Base-by-base conservation (phyloP, 352 stramenopile species). In the Lagenidium sp. region DNA sequence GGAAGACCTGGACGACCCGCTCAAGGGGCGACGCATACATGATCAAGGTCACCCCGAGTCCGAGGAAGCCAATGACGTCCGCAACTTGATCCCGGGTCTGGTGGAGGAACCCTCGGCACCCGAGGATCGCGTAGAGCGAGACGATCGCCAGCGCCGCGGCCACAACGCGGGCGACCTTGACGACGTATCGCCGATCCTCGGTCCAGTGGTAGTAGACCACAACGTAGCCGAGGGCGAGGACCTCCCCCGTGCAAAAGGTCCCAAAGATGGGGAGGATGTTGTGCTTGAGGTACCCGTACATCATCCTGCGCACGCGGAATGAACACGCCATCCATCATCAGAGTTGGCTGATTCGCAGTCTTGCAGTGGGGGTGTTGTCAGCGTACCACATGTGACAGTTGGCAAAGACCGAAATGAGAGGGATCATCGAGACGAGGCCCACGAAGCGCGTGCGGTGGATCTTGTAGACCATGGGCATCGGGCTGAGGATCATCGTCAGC, bases 1-100 rank as follows among this genome's bases (percentile, higher is more conserved):
- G 57, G 47, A 81, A 20, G 19, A 83, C 70, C 25, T 64, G 53
- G 19, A 44, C 42, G 42, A 79, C 58, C 29, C 64, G 71, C 30
- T 75, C 62, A 35, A 84, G 67, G 3, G 68, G 71, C 24, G 68
- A 76, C 23, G 51, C 55, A 53, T 80, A 81, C 8, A 83, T 55
- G 41, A 79, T 47, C 22, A 68, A 24, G 3, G 50, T 62, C 15
- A 73, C 57, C 4, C 68, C 19, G 41, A 76, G 67, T 3, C 52
- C 47, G 30, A 79, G 35, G 40, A 66, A 72, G 0, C 63, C 66
- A 6, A 70, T 40, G 8, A 74, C 43, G 24, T 60, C 47, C 24
- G 50, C 57, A 29, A 69, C 23, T 49, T 18, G 35, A 46, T 23
- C 45, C n/a, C 29, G 56, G 38, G 42, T 60, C 46, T 82, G 64